Evolutionary conservation across 2,329 filamentous ascomycete species (phyloP), one percentile per base, ranked within the genome.

Genomic region (Calonectria leucothoes): DNA sequence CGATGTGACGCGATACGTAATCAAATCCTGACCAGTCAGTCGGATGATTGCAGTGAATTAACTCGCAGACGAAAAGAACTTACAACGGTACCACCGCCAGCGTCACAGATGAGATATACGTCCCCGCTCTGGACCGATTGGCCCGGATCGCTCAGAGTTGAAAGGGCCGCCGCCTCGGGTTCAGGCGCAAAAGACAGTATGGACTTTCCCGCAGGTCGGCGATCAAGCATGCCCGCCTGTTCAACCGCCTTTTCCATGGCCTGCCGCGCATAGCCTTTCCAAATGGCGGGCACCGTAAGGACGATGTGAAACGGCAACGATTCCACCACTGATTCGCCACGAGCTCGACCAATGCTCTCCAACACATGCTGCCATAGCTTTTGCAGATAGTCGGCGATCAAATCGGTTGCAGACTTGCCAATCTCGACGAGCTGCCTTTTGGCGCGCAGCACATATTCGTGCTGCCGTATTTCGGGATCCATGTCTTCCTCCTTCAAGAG

Each of bases 41-140:
- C 29, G 5, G n/a, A 11, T 10, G n/a, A 11, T 10, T 45, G 10
- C n/a, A 45, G 23, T 23, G n/a, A 20, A 23, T 23, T 4, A 12
- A 7, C 23, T 10, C 12, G 11, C 1, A 45, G 23, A 23, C 11
- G 11, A 11, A n/a, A 6, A 3, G 8, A 23, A 31, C 12, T 29
- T 64, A 69, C 66, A 5, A 69, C 70, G 29, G 70, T 72, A 17
- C 70, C 66, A 12, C 70, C 70, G n/a, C 70, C 70, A 8, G 57
- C 70, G 31, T 72, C 70, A 12, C 70, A 72, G 8, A 72, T 52
- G 12, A 72, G 25, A 15, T 69, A 72, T 1, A 72, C 70, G 20
- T 69, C 70, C 1, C 48, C 70, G 27, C n/a, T n/a, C 23, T 65
- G 31, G 1, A 66, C 29, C 11, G 52, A 14, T 20, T 48, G 35